These are phyloP conservation scores for Spergularia bocconei DNA, from an alignment of 148 eudicot species.

Conservation along the genomic window DNA sequence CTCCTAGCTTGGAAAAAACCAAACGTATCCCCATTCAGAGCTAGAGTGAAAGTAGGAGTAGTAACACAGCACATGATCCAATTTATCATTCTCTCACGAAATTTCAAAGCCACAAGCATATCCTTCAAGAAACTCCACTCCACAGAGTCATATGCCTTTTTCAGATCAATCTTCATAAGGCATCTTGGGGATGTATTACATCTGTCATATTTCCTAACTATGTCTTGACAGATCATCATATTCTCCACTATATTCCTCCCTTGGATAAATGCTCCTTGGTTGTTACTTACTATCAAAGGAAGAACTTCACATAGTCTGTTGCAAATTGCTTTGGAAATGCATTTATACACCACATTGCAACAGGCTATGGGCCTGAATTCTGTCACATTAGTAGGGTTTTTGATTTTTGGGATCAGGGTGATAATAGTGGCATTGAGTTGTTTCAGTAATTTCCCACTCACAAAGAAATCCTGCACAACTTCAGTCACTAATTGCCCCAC, in stretches of 20 bases:
- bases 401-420: neutral
- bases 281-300: neutral
- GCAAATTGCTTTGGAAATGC: neutral
- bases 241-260: neutral
- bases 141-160: too few species aligned
- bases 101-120: too few species aligned
- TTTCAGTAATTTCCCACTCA: neutral
- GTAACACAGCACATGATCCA: too few species aligned
- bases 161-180: too few species aligned
- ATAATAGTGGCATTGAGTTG: neutral
- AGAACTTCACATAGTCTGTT: neutral
- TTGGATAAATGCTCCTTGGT: neutral
- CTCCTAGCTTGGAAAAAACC: too few species aligned
- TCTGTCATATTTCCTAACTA: neutral
- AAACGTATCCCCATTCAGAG: too few species aligned
- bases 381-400: neutral
- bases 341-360: neutral
- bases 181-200: too few species aligned
- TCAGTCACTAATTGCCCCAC: neutral
- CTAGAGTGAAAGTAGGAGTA: too few species aligned
- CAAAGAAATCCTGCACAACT: neutral
- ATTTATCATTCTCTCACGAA: too few species aligned
- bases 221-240: neutral
- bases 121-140: too few species aligned
- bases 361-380: neutral